phyloP scores from a whole-genome alignment of 176 grass and related monocot species.

The Juncus effusus region DNA sequence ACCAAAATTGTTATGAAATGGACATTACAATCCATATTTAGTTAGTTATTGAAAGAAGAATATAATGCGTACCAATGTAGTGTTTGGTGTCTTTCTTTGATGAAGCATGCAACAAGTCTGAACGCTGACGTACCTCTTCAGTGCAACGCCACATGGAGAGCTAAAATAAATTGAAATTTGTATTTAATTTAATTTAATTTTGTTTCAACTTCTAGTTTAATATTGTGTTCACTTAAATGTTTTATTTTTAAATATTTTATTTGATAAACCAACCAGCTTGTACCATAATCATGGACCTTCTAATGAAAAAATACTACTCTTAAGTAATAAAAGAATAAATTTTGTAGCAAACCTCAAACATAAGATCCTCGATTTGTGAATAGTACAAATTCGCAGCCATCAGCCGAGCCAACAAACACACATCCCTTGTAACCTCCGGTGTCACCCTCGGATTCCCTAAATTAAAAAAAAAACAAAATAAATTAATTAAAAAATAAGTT shows the following conservation, averaged over 20 bases:
- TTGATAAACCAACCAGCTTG: too few species aligned
- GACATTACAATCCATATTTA: not conserved
- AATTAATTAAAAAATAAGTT: not conserved
- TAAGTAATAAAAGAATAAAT: not conserved
- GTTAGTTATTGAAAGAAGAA: not conserved
- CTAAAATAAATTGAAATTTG: constrained; percentile 36
- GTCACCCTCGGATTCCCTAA: constrained; percentile 97
- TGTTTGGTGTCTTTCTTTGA: constrained; percentile 91
- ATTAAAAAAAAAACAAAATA: not conserved
- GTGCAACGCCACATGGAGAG: constrained; percentile 98
- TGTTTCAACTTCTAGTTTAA: too few species aligned
- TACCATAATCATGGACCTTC: too few species aligned
- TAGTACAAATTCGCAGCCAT: constrained; percentile 95
- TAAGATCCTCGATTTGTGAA: constrained; percentile 92
- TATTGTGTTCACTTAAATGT: not conserved
- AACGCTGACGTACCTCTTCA: constrained; percentile 63
- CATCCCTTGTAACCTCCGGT: constrained; percentile 95
- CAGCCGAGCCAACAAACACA: constrained; percentile 93
- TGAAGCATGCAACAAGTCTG: constrained; percentile 45
- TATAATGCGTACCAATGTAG: constrained; percentile 66
- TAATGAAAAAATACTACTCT: not conserved
- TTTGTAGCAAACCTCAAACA: constrained; percentile 75
- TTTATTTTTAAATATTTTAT: too few species aligned
- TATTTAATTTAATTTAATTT: too few species aligned
- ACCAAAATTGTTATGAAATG: constrained; percentile 17